Evolutionary conservation across 1,284 basidiomycete genomes (phyloP).

Genomic region (Ganoderma leucocontextum): DNA sequence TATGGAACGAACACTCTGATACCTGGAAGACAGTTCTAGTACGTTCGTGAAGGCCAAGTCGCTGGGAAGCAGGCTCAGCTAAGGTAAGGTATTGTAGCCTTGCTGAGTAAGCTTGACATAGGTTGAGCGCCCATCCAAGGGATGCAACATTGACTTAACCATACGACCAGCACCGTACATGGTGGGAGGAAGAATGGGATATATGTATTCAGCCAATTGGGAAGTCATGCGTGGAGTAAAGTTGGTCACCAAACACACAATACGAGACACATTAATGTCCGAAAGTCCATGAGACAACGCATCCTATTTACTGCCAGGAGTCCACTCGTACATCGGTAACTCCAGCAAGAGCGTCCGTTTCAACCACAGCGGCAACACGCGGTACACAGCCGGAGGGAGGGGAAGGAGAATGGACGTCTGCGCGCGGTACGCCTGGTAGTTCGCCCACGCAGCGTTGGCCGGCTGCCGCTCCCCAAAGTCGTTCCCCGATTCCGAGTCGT

Average conservation of each 20-base stretch:
- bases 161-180: background rate
- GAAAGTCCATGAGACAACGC: background rate
- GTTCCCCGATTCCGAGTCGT: constrained; percentile 41
- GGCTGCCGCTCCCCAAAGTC: constrained; percentile 8
- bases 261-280: no score
- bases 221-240: no score
- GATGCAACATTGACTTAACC: background rate
- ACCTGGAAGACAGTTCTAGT: background rate
- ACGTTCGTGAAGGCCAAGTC: background rate
- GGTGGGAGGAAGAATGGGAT: no score
- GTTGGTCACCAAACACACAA: no score
- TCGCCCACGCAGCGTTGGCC: constrained; percentile 53
- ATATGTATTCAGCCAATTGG: no score
- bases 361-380: constrained; percentile 58
- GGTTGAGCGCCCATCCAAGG: background rate
- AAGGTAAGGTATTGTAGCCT: no score
- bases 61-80: no score
- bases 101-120: background rate
- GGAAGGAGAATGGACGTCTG: constrained; percentile 75
- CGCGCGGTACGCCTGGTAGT: constrained; percentile 65
- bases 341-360: constrained; percentile 72
- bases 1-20: background rate
- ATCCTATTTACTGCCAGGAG: constrained; percentile 2
- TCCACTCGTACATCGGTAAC: constrained; percentile 64
- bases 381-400: constrained; percentile 67